Base-by-base conservation (phyloP, 2,329 filamentous ascomycete species). In the Cladosporium sp. region DNA sequence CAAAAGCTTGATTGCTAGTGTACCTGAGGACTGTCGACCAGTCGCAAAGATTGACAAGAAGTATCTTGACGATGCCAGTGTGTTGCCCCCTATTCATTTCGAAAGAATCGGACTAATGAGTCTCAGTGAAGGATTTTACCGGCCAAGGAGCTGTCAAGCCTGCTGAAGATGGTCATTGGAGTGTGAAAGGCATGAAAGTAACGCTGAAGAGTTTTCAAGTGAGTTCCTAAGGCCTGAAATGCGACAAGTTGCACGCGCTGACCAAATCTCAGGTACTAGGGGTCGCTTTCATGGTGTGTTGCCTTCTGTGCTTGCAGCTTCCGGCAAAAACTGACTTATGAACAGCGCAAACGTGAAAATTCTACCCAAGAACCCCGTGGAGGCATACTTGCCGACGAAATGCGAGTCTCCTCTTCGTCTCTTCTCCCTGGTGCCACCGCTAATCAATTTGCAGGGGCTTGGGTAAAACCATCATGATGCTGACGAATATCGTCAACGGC, bases 341-440 rank as follows among this genome's bases (percentile, higher is more conserved):
- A 25, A 25, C 25, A 25, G 25, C 25, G 81, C 0, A 64, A 70
- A 3, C 74, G 80, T 3, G 84, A 87, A 65, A 71, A 75, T 3
- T 71, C 61, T 1, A 9, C 20, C 0, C 38, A 70, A 0, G 58
- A 67, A 34, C 82, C 77, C 0, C 66, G 51, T 14, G 92, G 92
- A n/a, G 92, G 92, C 25, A 92, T 96, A 51, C 80, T 96, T 7
- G 90, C 91, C 1, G 92, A 96, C 71, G 91, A 96, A 67, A 96
- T 96, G 92, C 7, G 4, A 17, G n/a, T 3, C 2, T 40, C 8
- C 4, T 19, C n/a, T 1, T 1, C n/a, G n/a, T 9, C n/a, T 40
- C 3, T 6, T 9, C 17, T 17, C 38, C 25, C 6, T 25, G 8
- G 6, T 5, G n/a, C 8, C 38, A 40, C n/a, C 5, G 38, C 38